A percentile compares a stretch with the other conserved stretches of the same genome.
Conservation (phyloP, 495 filamentous ascomycete species). For the Aspergillus ostianus region DNA sequence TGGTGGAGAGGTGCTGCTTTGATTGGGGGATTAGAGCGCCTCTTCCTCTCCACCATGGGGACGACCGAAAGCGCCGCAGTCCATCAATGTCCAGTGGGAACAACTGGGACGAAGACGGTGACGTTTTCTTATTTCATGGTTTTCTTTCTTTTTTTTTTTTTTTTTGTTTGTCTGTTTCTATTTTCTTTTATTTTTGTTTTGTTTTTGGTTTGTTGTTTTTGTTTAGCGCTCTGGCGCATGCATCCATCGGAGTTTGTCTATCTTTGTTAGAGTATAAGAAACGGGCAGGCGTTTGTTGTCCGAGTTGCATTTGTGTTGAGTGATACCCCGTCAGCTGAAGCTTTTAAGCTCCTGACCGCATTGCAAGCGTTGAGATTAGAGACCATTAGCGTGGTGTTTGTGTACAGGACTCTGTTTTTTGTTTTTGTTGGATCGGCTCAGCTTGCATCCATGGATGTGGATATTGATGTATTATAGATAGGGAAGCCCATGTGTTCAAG, state of each 20-base stretch:
- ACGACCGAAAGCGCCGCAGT: too few species aligned
- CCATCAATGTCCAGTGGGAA: too few species aligned
- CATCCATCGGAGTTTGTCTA: background rate
- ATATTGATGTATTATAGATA: background rate
- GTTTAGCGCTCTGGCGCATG: conserved; percentile 11
- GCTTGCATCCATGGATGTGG: background rate
- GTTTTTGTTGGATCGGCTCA: background rate
- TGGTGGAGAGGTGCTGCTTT: conserved; percentile 27
- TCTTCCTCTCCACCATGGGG: background rate
- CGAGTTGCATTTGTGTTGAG: conserved; percentile 6
- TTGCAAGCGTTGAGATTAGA: background rate
- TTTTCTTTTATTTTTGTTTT: background rate
- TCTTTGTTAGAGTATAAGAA: background rate
- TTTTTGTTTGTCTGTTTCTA: background rate
- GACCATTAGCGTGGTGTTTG: background rate
- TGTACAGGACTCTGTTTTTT: background rate
- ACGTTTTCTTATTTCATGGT: background rate
- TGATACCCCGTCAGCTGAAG: conserved; percentile 30
- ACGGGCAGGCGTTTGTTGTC: conserved; percentile 8
- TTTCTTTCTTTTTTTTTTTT: too few species aligned
- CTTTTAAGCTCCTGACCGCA: conserved; percentile 20
- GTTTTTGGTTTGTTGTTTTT: background rate
- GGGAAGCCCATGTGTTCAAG: background rate
- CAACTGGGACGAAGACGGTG: too few species aligned
- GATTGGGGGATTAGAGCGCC: background rate